These are phyloP conservation scores for Fraxinus pennsylvanica DNA, from an alignment of 257 asterid species.

Conservation along the genomic window DNA sequence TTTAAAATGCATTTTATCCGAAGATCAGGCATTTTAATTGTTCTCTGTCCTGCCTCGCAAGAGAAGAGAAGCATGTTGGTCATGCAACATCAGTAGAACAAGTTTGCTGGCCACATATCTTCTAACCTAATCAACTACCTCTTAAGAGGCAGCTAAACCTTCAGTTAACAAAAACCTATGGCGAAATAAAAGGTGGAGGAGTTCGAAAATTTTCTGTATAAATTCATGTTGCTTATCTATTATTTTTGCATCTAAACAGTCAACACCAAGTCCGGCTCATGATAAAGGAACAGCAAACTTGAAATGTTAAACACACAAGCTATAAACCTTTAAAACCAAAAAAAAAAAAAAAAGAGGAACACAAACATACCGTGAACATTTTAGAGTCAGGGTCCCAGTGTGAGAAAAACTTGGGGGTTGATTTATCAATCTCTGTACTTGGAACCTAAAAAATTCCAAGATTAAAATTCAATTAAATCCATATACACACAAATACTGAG, in stretches of 20 bases:
- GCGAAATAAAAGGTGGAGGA: no score
- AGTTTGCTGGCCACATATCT: not conserved
- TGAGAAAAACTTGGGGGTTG: constrained; percentile 96
- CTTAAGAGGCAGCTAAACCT: not conserved
- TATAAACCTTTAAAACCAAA: not conserved
- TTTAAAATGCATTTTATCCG: not conserved
- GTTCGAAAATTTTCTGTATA: not conserved
- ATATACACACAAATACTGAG: not conserved
- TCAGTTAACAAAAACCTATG: not conserved
- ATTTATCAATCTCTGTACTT: constrained; percentile 87
- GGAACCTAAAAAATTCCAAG: constrained; percentile 62
- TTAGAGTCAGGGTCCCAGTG: constrained; percentile 99
- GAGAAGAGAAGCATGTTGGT: not conserved
- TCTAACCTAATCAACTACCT: not conserved
- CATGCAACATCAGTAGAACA: not conserved
- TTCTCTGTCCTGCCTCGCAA: not conserved
- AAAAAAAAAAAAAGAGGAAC: not conserved
- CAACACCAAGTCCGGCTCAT: constrained; percentile 10
- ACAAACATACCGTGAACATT: constrained; percentile 78
- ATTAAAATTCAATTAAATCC: constrained; percentile 5
- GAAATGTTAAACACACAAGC: not conserved
- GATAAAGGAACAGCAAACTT: not conserved
- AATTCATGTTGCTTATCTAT: not conserved
- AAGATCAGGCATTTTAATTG: not conserved
- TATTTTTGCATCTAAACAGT: constrained; percentile 5